A percentile compares a stretch with the other conserved stretches of the same genome.
phyloP scores from a whole-genome alignment of 2,329 filamentous ascomycete genomes.

The Aspergillus eucalypticola region DNA sequence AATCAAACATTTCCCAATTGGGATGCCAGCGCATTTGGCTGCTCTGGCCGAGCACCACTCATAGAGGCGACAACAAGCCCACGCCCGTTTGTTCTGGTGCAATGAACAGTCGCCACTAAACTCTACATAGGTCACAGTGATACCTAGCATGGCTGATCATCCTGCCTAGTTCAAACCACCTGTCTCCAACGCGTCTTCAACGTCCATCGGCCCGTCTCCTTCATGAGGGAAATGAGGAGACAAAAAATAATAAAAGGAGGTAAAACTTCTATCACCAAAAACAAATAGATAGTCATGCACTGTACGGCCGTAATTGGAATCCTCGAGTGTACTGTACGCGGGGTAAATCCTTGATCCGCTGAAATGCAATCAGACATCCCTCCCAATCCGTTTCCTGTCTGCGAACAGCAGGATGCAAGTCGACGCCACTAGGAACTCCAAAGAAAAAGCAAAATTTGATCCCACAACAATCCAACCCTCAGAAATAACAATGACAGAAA shows the following conservation, averaged over 20 bases:
- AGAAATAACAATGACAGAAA: neutral
- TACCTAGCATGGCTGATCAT: neutral
- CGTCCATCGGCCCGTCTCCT: neutral
- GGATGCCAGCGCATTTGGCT: neutral
- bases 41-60: neutral
- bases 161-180: neutral
- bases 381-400: slow-evolving; percentile 16
- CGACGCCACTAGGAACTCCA: slow-evolving; percentile 15
- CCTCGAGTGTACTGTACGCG: slow-evolving; percentile 10
- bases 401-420: slow-evolving; percentile 9
- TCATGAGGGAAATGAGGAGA: too few species aligned
- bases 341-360: slow-evolving; percentile 17
- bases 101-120: neutral
- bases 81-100: neutral
- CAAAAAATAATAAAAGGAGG: neutral
- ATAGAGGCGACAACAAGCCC: neutral
- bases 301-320: slow-evolving; percentile 6
- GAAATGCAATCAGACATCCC: slow-evolving; percentile 25
- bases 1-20: neutral
- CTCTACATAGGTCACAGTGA: too few species aligned
- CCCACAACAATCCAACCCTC: neutral
- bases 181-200: neutral
- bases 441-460: neutral
- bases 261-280: neutral
- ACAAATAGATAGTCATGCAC: neutral